Base-by-base conservation (phyloP, 2,329 filamentous ascomycete species). In the Penicillium sp. region DNA sequence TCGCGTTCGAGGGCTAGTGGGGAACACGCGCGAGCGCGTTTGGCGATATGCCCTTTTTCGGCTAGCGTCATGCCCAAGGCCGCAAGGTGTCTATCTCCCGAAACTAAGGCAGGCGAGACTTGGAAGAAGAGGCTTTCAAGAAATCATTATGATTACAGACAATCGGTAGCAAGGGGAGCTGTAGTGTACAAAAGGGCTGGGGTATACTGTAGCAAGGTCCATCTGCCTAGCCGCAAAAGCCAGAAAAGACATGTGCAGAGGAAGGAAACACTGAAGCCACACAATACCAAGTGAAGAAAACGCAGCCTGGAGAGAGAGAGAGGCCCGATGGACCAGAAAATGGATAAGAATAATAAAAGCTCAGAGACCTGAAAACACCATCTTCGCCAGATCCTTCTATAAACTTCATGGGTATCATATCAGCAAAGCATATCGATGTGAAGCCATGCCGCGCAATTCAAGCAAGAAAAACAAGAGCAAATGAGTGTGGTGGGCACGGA, bases 351-450 rank as follows among this genome's bases (percentile, higher is more conserved):
- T 48, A 52, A 54, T 34, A 63, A 58, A 47, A 43, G n/a, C 11
- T 43, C 17, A 14, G 55, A 45, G 64, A 55, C 54, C 48, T 54
- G 56, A 61, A 60, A 71, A 73, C 72, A 61, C 72, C 71, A 57
- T 48, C 59, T 61, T 71, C 72, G 69, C 73, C 73, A 60, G 57
- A 57, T 68, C 69, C 66, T 60, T 73, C 66, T 74, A 74, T 73
- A 64, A 64, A 67, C 61, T 69, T 68, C 58, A 61, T 60, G 69
- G 72, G 71, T 75, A 75, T 74, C 72, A 38, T 54, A 38, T 49
- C 42, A 54, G 51, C n/a, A 49, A 42, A 34, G 11, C 14, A 41
- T 15, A 11, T 39, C 25, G 5, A 42, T 25, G 17, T 57, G 37
- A 51, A 39, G 39, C 47, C 8, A 28, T 22, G 17, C 12, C 35